A percentile compares a stretch with the other conserved stretches of the same genome.
phyloP scores from a whole-genome alignment of 768 basidiomycete species.

The Lepiota venenata region DNA sequence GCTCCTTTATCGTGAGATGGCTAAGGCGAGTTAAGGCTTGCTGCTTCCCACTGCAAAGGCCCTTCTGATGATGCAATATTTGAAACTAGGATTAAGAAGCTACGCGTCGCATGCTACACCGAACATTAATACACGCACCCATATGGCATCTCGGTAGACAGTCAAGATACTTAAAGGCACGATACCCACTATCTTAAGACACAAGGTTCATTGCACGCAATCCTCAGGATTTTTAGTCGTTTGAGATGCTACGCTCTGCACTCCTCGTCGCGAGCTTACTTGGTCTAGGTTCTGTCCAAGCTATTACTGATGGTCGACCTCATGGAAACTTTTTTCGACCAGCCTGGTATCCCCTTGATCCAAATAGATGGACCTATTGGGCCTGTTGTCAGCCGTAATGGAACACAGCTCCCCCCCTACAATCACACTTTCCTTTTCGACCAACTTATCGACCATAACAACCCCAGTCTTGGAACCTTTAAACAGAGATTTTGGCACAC shows the following conservation, averaged over 20 bases:
- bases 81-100: background rate
- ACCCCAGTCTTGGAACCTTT: slow-evolving; percentile 68
- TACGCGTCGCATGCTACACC: background rate
- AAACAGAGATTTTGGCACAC: slow-evolving; percentile 72
- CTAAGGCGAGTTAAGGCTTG: background rate
- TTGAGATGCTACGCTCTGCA: slow-evolving; percentile 19
- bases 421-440: slow-evolving; percentile 53
- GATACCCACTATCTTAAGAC: background rate
- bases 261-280: slow-evolving; percentile 18
- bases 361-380: slow-evolving; percentile 20
- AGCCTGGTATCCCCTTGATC: slow-evolving; percentile 33
- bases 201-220: background rate
- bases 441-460: slow-evolving; percentile 51
- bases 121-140: slow-evolving; percentile 4
- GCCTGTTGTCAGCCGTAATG: slow-evolving; percentile 41
- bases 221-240: slow-evolving; percentile 6
- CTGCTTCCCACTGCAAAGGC: background rate
- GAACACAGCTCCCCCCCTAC: slow-evolving; percentile 41
- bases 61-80: slow-evolving; percentile 1
- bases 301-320: slow-evolving; percentile 32
- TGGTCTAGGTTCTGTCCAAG: slow-evolving; percentile 20
- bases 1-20: background rate
- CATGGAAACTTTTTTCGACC: slow-evolving; percentile 40
- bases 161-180: slow-evolving; percentile 1
- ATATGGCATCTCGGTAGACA: background rate